phyloP scores from a whole-genome alignment of 306 rosid species.

The Fragaria nilgerrensis region DNA sequence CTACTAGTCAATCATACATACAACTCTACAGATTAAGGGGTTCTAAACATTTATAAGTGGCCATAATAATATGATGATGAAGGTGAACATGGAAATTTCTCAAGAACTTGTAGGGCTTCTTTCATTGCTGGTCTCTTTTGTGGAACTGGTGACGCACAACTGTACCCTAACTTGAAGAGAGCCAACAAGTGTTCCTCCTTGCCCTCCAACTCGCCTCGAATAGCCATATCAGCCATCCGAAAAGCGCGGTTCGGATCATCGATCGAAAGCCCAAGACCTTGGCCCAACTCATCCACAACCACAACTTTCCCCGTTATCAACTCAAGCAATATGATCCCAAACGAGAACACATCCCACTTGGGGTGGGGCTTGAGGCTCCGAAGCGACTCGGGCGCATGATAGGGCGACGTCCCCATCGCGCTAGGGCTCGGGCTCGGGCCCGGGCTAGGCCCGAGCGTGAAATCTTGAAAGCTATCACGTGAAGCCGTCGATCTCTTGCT shows the following conservation, averaged over 20 bases:
- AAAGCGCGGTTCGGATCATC: slow-evolving; percentile 71
- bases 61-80: slow-evolving; percentile 45
- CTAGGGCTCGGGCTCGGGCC: slow-evolving; percentile 95
- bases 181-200: slow-evolving; percentile 68
- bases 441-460: slow-evolving; percentile 63
- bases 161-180: slow-evolving; percentile 74
- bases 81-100: slow-evolving; percentile 56
- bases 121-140: slow-evolving; percentile 92
- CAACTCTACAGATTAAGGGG: slow-evolving; percentile 55
- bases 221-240: slow-evolving; percentile 72
- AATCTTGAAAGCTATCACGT: slow-evolving; percentile 66
- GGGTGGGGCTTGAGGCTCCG: slow-evolving; percentile 80
- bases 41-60: slow-evolving; percentile 29
- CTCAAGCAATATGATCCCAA: slow-evolving; percentile 83
- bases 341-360: slow-evolving; percentile 91
- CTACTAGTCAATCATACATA: slow-evolving; percentile 44
- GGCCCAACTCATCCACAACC: slow-evolving; percentile 70
- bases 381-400: slow-evolving; percentile 74
- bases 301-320: slow-evolving; percentile 76
- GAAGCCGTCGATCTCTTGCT: slow-evolving; percentile 85
- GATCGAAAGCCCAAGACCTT: slow-evolving; percentile 46
- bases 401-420: slow-evolving; percentile 62
- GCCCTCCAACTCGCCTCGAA: slow-evolving; percentile 83
- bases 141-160: slow-evolving; percentile 70
- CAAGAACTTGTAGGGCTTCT: slow-evolving; percentile 75